Base-by-base conservation (phyloP, 306 rosid genomes). In the Abrus pulchellus region DNA sequence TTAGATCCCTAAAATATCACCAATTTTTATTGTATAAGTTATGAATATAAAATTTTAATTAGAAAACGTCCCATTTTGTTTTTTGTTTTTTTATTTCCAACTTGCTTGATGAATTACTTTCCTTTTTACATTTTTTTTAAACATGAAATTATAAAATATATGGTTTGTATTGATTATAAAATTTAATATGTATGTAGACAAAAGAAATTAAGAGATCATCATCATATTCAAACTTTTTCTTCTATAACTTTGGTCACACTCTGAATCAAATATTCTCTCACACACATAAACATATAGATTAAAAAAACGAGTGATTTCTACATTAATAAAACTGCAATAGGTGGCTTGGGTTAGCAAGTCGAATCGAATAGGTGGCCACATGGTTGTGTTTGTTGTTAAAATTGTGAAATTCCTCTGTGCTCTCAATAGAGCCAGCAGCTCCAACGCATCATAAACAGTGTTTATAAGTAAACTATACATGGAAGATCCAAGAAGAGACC, bases 321-420 rank as follows among this genome's bases (percentile, higher is more conserved):
- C 4, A 66, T 41, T 66, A 36, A 66, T 50, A 5, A 47, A 69
- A 32, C 67, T 29, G 60, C 44, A 75, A 38, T 57, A 12, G 83
- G 27, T 62, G 49, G 10, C 41, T 70, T 44, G 53, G 56, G 10
- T 45, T 52, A 53, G 30, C 60, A 80, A 81, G 40, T 63, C 0
- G 76, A 80, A 53, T 73, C 68, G 3, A 82, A 82, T 53, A 79
- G 86, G 65, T 86, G 80, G 80, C 80, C 89, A 86, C 89, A 83
- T 83, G 86, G 29, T 40, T 76, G 5, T 79, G 82, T 74, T 86
- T 82, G 80, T 74, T 82, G 74, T 75, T 68, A 40, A 78, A 80
- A 34, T 38, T 73, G 50, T 9, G 62, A 80, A 74, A 72, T 76
- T 65, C 13, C 28, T 5, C 1, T 56, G 0, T 77, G 81, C 49